phyloP scores from a whole-genome alignment of 106 monocot genomes.

The Triglochin maritima region DNA sequence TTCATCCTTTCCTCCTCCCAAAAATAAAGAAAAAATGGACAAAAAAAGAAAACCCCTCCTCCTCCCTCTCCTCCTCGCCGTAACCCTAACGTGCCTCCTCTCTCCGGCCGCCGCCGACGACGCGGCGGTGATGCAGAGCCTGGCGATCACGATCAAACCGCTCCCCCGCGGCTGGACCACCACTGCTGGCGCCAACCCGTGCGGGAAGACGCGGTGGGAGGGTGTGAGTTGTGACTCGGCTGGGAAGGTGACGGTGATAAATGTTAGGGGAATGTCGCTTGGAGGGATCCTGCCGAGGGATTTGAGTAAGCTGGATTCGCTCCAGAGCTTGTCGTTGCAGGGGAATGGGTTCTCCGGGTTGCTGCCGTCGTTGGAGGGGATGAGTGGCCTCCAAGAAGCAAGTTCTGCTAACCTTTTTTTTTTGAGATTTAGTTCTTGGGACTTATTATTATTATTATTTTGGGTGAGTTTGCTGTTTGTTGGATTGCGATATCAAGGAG shows the following conservation, averaged over 20 bases:
- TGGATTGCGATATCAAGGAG: no score
- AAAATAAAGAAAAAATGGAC: neutral
- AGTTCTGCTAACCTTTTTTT: no score
- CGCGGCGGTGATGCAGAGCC: conserved; percentile 20
- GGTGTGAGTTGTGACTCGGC: conserved; percentile 40
- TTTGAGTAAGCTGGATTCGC: conserved; percentile 27
- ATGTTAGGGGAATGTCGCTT: conserved; percentile 17
- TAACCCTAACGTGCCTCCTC: neutral
- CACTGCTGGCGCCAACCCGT: conserved; percentile 28
- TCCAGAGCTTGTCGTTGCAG: conserved; percentile 42
- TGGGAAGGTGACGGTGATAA: conserved; percentile 39
- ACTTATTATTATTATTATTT: no score
- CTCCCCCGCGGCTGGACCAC: conserved; percentile 20
- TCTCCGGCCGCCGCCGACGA: conserved; percentile 11
- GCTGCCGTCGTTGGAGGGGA: conserved; percentile 44
- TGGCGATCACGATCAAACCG: conserved; percentile 22
- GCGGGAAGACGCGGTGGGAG: conserved; percentile 16
- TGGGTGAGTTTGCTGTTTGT: no score
- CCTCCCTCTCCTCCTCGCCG: neutral
- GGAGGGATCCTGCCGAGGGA: conserved; percentile 35
- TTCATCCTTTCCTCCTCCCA: no score
- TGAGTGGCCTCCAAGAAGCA: conserved; percentile 24
- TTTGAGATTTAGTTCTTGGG: no score
- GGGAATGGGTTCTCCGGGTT: conserved; percentile 36
- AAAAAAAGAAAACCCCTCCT: neutral